A percentile compares a stretch with the other conserved stretches of the same genome.
These are phyloP conservation scores for Tetrapyrgos nigripes DNA, from an alignment of 1,284 basidiomycete species.

Conservation along the genomic window DNA sequence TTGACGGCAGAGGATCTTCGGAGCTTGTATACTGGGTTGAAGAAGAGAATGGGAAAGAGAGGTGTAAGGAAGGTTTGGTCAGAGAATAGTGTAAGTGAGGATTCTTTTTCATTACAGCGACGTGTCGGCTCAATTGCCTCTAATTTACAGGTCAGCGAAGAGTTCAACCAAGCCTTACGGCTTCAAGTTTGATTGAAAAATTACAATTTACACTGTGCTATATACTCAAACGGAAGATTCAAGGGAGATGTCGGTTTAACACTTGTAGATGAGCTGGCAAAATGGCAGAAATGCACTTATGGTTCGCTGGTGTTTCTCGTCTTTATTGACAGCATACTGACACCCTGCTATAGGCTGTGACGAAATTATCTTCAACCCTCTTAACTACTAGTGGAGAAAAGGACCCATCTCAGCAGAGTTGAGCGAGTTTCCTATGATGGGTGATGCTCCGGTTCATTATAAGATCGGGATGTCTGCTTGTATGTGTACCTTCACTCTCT, in stretches of 20 bases:
- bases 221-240: constrained; percentile 81
- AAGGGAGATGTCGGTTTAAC: constrained; percentile 87
- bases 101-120: too few species aligned
- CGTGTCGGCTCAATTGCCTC: too few species aligned
- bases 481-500: not conserved
- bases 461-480: constrained; percentile 71
- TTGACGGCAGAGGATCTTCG: not conserved
- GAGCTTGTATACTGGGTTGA: not conserved
- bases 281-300: constrained; percentile 90
- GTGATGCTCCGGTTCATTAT: constrained; percentile 78
- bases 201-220: constrained; percentile 84
- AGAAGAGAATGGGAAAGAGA: not conserved
- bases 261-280: constrained; percentile 78
- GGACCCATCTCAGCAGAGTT: constrained; percentile 84
- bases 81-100: constrained; percentile 81
- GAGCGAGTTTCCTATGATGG: constrained; percentile 75
- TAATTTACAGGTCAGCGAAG: too few species aligned
- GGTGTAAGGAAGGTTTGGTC: constrained; percentile 77
- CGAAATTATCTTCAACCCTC: constrained; percentile 81
- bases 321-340: not conserved
- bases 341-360: constrained; percentile 52
- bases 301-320: constrained; percentile 50
- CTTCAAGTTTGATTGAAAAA: constrained; percentile 62
- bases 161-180: constrained; percentile 74
- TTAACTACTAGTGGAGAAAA: constrained; percentile 72